These are phyloP conservation scores for Mycena pura DNA, from an alignment of 768 basidiomycete genomes.

Conservation along the genomic window DNA sequence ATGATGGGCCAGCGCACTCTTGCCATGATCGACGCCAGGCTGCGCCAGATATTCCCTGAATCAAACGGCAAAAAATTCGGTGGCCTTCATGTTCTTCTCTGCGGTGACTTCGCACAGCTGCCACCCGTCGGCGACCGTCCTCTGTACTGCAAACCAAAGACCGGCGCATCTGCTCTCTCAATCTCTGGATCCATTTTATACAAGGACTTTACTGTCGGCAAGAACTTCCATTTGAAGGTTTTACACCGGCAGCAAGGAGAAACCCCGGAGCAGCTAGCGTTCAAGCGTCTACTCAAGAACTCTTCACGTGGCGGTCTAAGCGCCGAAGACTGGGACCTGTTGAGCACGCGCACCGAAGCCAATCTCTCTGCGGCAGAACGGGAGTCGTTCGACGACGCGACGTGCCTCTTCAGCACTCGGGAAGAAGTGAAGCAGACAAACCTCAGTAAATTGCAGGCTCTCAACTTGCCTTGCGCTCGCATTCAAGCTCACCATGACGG, in stretches of 20 bases:
- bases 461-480: conserved; percentile 13
- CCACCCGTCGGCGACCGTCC: conserved; percentile 21
- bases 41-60: conserved; percentile 7
- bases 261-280: not conserved
- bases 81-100: conserved; percentile 9
- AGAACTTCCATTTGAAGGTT: conserved; percentile 6
- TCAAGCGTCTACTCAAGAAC: not conserved
- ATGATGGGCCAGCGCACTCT: conserved; percentile 5
- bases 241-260: conserved; percentile 16
- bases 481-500: conserved; percentile 21
- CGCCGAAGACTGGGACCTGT: conserved; percentile 1
- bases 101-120: conserved; percentile 23
- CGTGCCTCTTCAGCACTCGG: conserved; percentile 8
- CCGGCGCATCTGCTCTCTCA: not conserved
- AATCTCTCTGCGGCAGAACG: not conserved
- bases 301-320: conserved; percentile 12
- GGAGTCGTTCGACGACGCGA: conserved; percentile 7
- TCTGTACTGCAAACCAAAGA: not conserved
- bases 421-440: conserved; percentile 12
- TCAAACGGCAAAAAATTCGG: not conserved
- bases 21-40: conserved; percentile 10
- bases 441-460: not conserved
- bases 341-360: not conserved
- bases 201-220: not conserved
- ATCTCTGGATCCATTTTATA: conserved; percentile 12